Evolutionary conservation across 805 yeast genomes (phyloP).

Genomic region (Barnettozyma vustinii): DNA sequence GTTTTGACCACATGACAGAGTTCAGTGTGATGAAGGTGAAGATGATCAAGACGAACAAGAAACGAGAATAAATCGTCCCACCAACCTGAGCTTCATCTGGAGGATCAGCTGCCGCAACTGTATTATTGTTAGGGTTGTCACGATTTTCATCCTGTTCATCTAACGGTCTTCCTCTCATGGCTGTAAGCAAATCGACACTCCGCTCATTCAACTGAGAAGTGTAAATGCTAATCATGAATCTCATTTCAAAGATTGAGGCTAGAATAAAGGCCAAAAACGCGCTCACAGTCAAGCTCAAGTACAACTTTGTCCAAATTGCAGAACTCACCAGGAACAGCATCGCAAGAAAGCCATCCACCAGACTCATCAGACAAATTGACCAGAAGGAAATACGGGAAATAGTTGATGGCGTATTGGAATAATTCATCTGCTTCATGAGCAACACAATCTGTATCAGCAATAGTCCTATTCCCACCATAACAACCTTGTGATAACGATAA

Average conservation of each 20-base stretch:
- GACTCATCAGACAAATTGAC: slow-evolving; percentile 56
- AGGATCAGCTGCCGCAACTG: slow-evolving; percentile 20
- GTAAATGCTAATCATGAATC: slow-evolving; percentile 63
- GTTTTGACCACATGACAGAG: slow-evolving; percentile 58
- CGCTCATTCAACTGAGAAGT: slow-evolving; percentile 70
- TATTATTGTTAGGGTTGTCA: slow-evolving; percentile 12
- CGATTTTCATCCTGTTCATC: slow-evolving; percentile 27
- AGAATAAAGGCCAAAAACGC: slow-evolving; percentile 65
- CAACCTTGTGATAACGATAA: slow-evolving; percentile 14
- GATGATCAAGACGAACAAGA: slow-evolving; percentile 46
- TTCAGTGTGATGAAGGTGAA: slow-evolving; percentile 53
- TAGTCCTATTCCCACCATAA: slow-evolving; percentile 15
- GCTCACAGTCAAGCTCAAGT: slow-evolving; percentile 62
- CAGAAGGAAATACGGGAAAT: slow-evolving; percentile 68
- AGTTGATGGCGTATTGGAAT: slow-evolving; percentile 73
- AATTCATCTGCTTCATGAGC: slow-evolving; percentile 58
- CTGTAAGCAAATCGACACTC: slow-evolving; percentile 58
- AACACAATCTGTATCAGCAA: slow-evolving; percentile 27
- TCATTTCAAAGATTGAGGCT: slow-evolving; percentile 69
- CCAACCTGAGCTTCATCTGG: slow-evolving; percentile 50
- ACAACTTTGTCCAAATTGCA: slow-evolving; percentile 48
- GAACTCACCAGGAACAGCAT: slow-evolving; percentile 57
- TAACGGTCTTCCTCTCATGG: slow-evolving; percentile 54
- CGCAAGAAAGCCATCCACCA: slow-evolving; percentile 66
- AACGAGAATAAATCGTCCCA: slow-evolving; percentile 53